Evolutionary conservation across 2,329 filamentous ascomycete genomes (phyloP), one percentile per base, ranked within the genome.

Genomic region (Penicillium sp.): DNA sequence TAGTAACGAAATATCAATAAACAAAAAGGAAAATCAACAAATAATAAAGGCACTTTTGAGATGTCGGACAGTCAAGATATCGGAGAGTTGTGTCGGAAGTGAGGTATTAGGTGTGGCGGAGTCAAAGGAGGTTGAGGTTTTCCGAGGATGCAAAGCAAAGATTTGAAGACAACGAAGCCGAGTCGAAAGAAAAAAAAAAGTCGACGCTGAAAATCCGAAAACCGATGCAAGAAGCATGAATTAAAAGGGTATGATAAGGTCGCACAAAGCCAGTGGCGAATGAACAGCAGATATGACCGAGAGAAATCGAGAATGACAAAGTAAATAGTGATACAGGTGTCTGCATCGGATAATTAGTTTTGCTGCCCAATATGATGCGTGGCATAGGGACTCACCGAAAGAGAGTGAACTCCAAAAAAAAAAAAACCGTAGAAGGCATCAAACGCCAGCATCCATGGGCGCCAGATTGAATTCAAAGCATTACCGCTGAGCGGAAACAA

Each of bases 281-380:
- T 60, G 49, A 50, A 52, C 46, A 45, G 48, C 47, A 53, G 45
- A 54, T 57, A 54, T 55, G 53, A 61, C 63, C 54, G 54, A 53
- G 47, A 54, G 33, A 49, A 56, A 36, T 47, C 5, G 53, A 49
- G 53, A 34, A 44, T 41, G 24, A 42, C 33, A 54, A 45, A 47
- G 43, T 12, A 55, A 53, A 57, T 68, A 66, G 63, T 68, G 62
- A 60, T 70, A 70, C 67, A 70, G 53, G 42, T 60, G 55, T 62
- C 66, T 70, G 36, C 16, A 45, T 41, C 48, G 45, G 51, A 42
- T 49, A n/a, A 58, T 64, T 54, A 61, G 56, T 28, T 39, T 61
- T 56, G 61, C 44, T 62, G 58, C 59, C 56, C 56, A 54, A 61
- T 42, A 55, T 54, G 52, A 61, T 56, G 47, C 48, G 24, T 50